phyloP scores from a whole-genome alignment of 2,329 filamentous ascomycete species.

The Fusarium citri region DNA sequence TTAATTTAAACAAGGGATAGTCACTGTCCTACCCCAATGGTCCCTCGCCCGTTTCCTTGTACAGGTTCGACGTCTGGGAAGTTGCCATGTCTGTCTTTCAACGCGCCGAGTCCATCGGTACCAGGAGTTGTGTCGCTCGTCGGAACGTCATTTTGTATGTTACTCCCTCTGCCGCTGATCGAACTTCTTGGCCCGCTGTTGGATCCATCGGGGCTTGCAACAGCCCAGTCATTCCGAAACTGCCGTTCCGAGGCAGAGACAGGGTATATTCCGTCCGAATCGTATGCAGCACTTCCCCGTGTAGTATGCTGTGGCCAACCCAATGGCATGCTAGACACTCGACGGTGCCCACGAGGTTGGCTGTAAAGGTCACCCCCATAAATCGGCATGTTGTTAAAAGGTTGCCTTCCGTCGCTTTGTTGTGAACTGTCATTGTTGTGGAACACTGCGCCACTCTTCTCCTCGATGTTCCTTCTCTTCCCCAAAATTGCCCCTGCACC shows the following conservation, averaged over 20 bases:
- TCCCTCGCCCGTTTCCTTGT: background rate
- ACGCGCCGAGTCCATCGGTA: background rate
- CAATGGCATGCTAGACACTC: constrained; percentile 52
- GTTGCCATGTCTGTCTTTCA: background rate
- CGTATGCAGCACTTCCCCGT: constrained; percentile 38
- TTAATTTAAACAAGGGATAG: background rate
- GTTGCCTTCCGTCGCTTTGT: constrained; percentile 35
- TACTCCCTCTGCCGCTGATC: constrained; percentile 9
- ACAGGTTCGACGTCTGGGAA: background rate
- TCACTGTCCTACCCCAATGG: constrained; percentile 23
- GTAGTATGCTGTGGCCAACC: constrained; percentile 53
- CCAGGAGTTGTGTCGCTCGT: constrained; percentile 6
- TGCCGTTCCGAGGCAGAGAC: constrained; percentile 24
- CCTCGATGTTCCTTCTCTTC: constrained; percentile 32
- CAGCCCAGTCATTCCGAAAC: constrained; percentile 30
- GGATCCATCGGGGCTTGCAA: constrained; percentile 4
- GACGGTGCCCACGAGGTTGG: constrained; percentile 38
- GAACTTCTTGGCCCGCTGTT: constrained; percentile 19
- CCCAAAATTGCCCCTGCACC: constrained; percentile 37
- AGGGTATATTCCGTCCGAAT: constrained; percentile 35
- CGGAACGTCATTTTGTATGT: constrained; percentile 1
- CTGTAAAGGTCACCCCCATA: constrained; percentile 37
- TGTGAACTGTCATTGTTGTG: constrained; percentile 39
- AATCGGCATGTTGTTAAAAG: constrained; percentile 23
- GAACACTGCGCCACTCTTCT: constrained; percentile 38